Evolutionary conservation across 805 yeast species (phyloP).

Genomic region (Spathaspora hagerdaliae): DNA sequence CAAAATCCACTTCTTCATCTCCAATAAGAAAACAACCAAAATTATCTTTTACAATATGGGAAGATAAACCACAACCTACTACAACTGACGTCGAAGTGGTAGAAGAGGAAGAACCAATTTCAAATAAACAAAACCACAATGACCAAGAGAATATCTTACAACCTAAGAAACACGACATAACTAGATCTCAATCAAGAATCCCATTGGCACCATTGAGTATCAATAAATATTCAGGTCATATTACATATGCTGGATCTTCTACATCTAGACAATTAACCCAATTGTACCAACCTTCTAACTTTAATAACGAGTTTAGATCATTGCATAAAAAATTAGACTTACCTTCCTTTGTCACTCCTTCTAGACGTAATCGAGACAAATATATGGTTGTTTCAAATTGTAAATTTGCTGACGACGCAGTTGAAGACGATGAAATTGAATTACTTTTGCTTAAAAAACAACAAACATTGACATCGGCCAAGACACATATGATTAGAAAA

Average conservation of each 20-base stretch:
- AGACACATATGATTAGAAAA: slow-evolving; percentile 7
- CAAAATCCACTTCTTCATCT: background rate
- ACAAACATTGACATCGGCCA: background rate
- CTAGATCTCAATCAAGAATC: slow-evolving; percentile 11
- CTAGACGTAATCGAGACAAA: slow-evolving; percentile 15
- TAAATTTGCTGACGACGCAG: slow-evolving; percentile 2
- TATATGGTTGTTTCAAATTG: slow-evolving; percentile 2
- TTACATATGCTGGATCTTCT: slow-evolving; percentile 8
- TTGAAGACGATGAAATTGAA: slow-evolving; percentile 10
- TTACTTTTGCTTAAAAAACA: slow-evolving; percentile 1
- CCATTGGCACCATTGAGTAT: slow-evolving; percentile 28
- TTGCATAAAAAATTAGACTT: slow-evolving; percentile 27
- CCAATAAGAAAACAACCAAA: background rate
- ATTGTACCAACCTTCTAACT: slow-evolving; percentile 27
- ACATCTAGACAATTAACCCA: slow-evolving; percentile 18
- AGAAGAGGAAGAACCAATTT: slow-evolving; percentile 5
- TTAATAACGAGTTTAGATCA: slow-evolving; percentile 23
- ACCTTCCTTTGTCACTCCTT: slow-evolving; percentile 34
- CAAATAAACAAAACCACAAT: slow-evolving; percentile 21
- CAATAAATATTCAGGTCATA: slow-evolving; percentile 27
- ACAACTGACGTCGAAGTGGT: background rate
- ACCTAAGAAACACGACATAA: slow-evolving; percentile 20
- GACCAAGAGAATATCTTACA: slow-evolving; percentile 42
- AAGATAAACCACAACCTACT: slow-evolving; percentile 6
- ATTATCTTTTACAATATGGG: slow-evolving; percentile 9